Base-by-base conservation (phyloP, 2,329 filamentous ascomycete genomes). In the Calcarisporium arbuscula region DNA sequence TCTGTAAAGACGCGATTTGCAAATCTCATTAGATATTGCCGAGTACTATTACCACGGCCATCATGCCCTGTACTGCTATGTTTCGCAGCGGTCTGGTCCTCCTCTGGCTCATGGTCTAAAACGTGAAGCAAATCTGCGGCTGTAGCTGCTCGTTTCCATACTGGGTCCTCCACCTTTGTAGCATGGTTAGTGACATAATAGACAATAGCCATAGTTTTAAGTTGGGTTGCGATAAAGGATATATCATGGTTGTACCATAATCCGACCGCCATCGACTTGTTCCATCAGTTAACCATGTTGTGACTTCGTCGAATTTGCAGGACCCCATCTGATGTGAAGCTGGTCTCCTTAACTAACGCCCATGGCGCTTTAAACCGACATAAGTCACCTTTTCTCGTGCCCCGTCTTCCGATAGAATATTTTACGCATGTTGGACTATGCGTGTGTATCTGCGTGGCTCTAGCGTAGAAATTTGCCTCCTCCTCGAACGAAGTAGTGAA, bases 1-100 rank as follows among this genome's bases (percentile, higher is more conserved):
- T 39, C 36, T 3, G 40, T 36, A 19, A 41, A 41, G 14, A 42
- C 19, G 8, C 37, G 34, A 14, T 43, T 42, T 11, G 36, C 40
- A 4, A 29, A 33, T 21, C 30, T 36, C 36, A 39, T 36, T 18
- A 42, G 32, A 14, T 34, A 39, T 28, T 36, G 26, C 8, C 26
- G 26, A 15, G 18, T 34, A 18, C 36, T 25, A 19, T 38, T 38
- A n/a, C n/a, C n/a, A n/a, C n/a, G n/a, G n/a, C n/a, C n/a, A n/a
- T n/a, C n/a, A n/a, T n/a, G n/a, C n/a, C n/a, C n/a, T n/a, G n/a
- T n/a, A n/a, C n/a, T n/a, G n/a, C n/a, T n/a, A n/a, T n/a, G n/a
- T n/a, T n/a, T n/a, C n/a, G n/a, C n/a, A n/a, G n/a, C n/a, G n/a
- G n/a, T n/a, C n/a, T n/a, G n/a, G n/a, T n/a, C n/a, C n/a, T n/a